A percentile compares a stretch with the other conserved stretches of the same genome.
Evolutionary conservation across 2,329 filamentous ascomycete species (phyloP).

Genomic region (Arthroderma sp.): DNA sequence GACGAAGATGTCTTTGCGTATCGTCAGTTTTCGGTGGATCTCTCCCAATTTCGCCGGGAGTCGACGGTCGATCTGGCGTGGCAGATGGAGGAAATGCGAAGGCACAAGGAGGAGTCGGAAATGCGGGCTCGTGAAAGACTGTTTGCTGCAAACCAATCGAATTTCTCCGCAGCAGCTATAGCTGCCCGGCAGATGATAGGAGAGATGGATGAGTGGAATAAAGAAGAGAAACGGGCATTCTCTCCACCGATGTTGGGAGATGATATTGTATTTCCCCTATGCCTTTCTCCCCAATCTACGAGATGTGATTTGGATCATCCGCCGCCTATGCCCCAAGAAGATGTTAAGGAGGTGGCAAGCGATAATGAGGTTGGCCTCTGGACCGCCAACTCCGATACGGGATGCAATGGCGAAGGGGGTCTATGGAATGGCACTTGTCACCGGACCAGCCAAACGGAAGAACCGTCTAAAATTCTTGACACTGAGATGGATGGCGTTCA

Average conservation of each 20-base stretch:
- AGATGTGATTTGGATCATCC: slow-evolving; percentile 66
- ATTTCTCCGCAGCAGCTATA: slow-evolving; percentile 21
- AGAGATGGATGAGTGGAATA: slow-evolving; percentile 4
- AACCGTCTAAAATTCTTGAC: slow-evolving; percentile 5
- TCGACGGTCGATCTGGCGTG: slow-evolving; percentile 43
- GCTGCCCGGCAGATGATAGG: slow-evolving; percentile 13
- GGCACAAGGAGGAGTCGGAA: slow-evolving; percentile 55
- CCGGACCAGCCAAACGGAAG: slow-evolving; percentile 12
- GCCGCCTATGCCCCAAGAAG: slow-evolving; percentile 34
- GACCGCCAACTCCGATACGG: slow-evolving; percentile 54
- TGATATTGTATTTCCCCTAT: slow-evolving; percentile 68
- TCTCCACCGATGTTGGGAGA: slow-evolving; percentile 77
- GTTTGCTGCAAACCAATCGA: slow-evolving; percentile 12
- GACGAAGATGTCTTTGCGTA: slow-evolving; percentile 15
- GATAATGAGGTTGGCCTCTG: slow-evolving; percentile 56
- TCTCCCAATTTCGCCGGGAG: slow-evolving; percentile 26
- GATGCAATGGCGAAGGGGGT: slow-evolving; percentile 29
- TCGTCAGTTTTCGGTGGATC: slow-evolving; percentile 17
- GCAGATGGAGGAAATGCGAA: slow-evolving; percentile 70
- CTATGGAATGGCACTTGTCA: slow-evolving; percentile 37
- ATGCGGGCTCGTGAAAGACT: slow-evolving; percentile 22
- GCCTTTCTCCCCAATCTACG: slow-evolving; percentile 69
- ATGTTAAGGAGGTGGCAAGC: slow-evolving; percentile 22
- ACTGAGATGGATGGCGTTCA: not conserved
- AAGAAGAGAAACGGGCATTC: slow-evolving; percentile 37